Conservation (phyloP, 495 filamentous ascomycete species). For the Penicillium goetzii region DNA sequence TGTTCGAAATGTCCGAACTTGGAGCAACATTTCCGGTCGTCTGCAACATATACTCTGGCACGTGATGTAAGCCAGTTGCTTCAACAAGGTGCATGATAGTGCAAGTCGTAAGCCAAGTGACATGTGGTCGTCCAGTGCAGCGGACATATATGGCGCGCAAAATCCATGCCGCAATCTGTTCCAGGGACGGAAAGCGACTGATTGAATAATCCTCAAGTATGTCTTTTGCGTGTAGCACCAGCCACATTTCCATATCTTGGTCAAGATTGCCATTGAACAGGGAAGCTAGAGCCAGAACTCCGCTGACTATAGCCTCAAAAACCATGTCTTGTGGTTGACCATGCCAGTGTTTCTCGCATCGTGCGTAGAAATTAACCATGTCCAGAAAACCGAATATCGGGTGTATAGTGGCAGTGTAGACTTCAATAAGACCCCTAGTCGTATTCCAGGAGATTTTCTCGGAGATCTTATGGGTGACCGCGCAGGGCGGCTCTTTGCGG, state of each 20-base stretch:
- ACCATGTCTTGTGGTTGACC: conserved; percentile 24
- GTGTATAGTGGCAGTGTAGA: conserved; percentile 42
- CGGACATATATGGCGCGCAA: conserved; percentile 46
- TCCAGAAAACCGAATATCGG: conserved; percentile 48
- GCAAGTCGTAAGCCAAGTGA: conserved; percentile 47
- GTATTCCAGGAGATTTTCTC: conserved; percentile 32
- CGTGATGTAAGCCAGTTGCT: conserved; percentile 45
- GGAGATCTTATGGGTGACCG: conserved; percentile 20
- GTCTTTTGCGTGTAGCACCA: conserved; percentile 38
- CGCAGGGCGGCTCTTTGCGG: conserved; percentile 31
- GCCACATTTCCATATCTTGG: conserved; percentile 29
- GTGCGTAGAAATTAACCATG: conserved; percentile 24
- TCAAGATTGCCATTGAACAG: conserved; percentile 33
- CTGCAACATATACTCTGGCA: conserved; percentile 27
- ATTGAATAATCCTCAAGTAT: conserved; percentile 40
- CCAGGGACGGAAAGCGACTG: conserved; percentile 32
- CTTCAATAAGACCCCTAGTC: conserved; percentile 29
- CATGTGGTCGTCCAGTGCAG: conserved; percentile 43
- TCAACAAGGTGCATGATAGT: conserved; percentile 50
- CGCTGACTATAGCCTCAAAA: conserved; percentile 42
- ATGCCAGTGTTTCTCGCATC: conserved; percentile 35
- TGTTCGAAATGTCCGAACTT: conserved; percentile 23
- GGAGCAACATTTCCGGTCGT: conserved; percentile 13
- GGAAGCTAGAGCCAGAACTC: conserved; percentile 39
- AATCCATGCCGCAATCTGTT: conserved; percentile 45